Base-by-base conservation (phyloP, 2,329 filamentous ascomycete species). In the Paraconiothyrium brasiliense region DNA sequence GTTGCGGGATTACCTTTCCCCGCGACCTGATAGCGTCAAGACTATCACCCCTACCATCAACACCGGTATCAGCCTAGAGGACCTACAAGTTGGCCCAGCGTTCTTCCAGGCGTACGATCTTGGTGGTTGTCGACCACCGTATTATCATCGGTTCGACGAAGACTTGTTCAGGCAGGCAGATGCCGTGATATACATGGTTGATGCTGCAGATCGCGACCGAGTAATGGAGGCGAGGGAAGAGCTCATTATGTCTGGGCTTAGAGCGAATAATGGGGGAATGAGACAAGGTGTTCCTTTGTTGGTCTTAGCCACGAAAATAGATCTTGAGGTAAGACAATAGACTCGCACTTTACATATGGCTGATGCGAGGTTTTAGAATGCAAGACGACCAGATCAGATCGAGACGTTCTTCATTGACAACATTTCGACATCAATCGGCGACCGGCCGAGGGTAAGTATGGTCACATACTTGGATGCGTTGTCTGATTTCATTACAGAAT, bases 171-270 rank as follows among this genome's bases (percentile, higher is more conserved):
- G 16, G 27, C 22, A 16, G 16, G 46, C 46, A 11, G 46, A 48
- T 27, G 46, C 46, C 2, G 46, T 48, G 22, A 22, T 48, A 22
- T 48, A 48, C 20, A 11, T 48, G 11, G 46, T 48, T n/a, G 46
- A 48, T 48, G 46, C 46, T n/a, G 46, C 46, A 30, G 24, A 48
- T 30, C 46, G 46, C 46, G 46, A 48, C 20, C 30, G 46, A 6
- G 22, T 48, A 7, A 30, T 48, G 24, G 46, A 48, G 6, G 46
- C 46, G 16, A 27, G 46, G 16, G 46, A 48, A 16, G 22, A 48
- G 46, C 10, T 48, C 1, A 30, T 48, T 2, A 27, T 48, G 46
- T 16, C 10, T 48, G 46, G 46, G 13, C 27, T 48, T 24, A 9
- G 3, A 9, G 16, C 46, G 6, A 48, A 30, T 14, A 48, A 48